A percentile compares a stretch with the other conserved stretches of the same genome.
Conservation (phyloP, 768 basidiomycete genomes). For the Mrakia blollopis region DNA sequence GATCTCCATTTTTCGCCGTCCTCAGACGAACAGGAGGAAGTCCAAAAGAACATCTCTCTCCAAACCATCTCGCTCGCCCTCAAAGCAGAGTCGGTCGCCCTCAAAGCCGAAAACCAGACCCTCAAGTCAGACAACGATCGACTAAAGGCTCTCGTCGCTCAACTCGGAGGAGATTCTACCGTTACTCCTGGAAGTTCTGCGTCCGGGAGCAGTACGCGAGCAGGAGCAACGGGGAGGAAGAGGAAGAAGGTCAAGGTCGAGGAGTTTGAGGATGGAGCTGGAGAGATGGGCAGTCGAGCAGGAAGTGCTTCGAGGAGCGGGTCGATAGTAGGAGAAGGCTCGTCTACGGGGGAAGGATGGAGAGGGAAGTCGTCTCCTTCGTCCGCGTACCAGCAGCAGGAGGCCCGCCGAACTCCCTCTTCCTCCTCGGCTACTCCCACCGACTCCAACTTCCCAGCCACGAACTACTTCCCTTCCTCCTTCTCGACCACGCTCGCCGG, state of each 20-base stretch:
- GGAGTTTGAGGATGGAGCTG: neutral
- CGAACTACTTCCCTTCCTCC: neutral
- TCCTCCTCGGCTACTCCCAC: constrained; percentile 1
- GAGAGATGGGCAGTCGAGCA: neutral
- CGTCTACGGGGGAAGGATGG: neutral
- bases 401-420: neutral
- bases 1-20: neutral
- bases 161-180: constrained; percentile 25
- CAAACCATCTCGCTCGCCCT: constrained; percentile 28
- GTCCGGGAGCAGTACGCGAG: neutral
- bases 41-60: constrained; percentile 32
- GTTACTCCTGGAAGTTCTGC: constrained; percentile 2
- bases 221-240: neutral
- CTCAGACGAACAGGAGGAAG: constrained; percentile 27
- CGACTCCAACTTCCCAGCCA: neutral
- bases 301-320: neutral
- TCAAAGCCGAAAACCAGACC: constrained; percentile 11
- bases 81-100: constrained; percentile 24
- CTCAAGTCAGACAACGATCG: constrained; percentile 20
- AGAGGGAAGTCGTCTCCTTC: neutral
- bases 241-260: constrained; percentile 10
- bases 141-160: constrained; percentile 6
- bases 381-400: neutral
- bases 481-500: neutral
- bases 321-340: neutral